These are phyloP conservation scores for Boletus eberwhitei DNA, from an alignment of 768 basidiomycete genomes.

Conservation along the genomic window DNA sequence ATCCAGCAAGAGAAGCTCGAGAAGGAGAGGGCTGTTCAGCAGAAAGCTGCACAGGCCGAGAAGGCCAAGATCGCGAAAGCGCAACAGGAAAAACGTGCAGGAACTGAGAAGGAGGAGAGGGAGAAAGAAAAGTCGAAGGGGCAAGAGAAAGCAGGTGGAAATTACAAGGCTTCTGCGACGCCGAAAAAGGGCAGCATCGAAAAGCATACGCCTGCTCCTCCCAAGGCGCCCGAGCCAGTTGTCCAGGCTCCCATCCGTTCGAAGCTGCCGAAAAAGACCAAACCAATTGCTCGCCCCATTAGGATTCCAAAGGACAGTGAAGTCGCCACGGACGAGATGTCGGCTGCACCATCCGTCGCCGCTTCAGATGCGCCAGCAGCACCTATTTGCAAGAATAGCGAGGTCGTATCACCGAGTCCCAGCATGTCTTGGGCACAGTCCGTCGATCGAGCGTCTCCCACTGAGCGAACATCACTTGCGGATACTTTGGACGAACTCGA, in stretches of 20 bases:
- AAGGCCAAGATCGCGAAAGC: slow-evolving; percentile 34
- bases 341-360: slow-evolving; percentile 42
- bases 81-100: slow-evolving; percentile 31
- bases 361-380: slow-evolving; percentile 47
- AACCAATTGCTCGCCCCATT: slow-evolving; percentile 56
- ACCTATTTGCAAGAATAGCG: slow-evolving; percentile 31
- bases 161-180: slow-evolving; percentile 20
- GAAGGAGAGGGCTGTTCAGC: slow-evolving; percentile 31
- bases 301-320: slow-evolving; percentile 62
- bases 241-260: slow-evolving; percentile 73
- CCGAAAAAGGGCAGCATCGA: slow-evolving; percentile 17
- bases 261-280: slow-evolving; percentile 82
- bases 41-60: slow-evolving; percentile 36
- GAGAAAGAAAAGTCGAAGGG: slow-evolving; percentile 31
- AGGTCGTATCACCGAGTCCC: slow-evolving; percentile 45
- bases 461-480: slow-evolving; percentile 49
- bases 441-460: slow-evolving; percentile 45
- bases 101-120: slow-evolving; percentile 29
- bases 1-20: slow-evolving; percentile 40
- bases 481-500: slow-evolving; percentile 70
- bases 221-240: slow-evolving; percentile 34
- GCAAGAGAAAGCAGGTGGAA: slow-evolving; percentile 21
- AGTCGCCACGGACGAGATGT: slow-evolving; percentile 37
- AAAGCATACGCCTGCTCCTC: slow-evolving; percentile 18
- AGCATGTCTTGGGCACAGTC: slow-evolving; percentile 62